Evolutionary conservation across 345 rosid genomes (phyloP), one percentile per base, ranked within the genome.

Genomic region (Clarkia xantiana): DNA sequence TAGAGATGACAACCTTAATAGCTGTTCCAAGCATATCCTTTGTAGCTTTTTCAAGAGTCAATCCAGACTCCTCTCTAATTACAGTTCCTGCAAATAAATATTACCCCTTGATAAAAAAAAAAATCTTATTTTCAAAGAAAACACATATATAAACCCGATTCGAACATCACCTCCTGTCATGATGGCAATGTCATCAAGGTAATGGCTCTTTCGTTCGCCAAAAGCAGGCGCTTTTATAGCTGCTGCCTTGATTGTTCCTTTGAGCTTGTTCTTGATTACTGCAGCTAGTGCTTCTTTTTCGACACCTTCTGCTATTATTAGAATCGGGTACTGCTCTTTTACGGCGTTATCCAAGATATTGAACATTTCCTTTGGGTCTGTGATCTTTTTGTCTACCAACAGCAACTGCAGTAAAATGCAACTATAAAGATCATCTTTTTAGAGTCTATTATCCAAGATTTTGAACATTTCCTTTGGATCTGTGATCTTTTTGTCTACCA

Each of bases 221-320:
- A 82, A 85, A 15, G 95, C 71, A 45, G 97, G 95, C 68, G 94
- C 88, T 72, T 83, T 81, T 42, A 86, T 72, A 45, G 94, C 97
- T 53, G 80, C 97, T 18, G 66, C 94, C 71, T 77, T 83, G 57
- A 86, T 46, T 56, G 66, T 70, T 59, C 97, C 91, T 71, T 62
- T 79, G 47, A 81, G 88, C 61, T 86, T 90, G 76, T 86, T 90
- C 73, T 80, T 79, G 46, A 86, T 77, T 34, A 90, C 61, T 11
- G 78, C 81, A 77, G 94, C 84, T 51, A 86, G 75, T 56, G 97
- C 97, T 51, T 76, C 88, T 58, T 68, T 63, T 58, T 77, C 97
- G 11, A 86, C 71, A 13, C 67, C 78, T 70, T 90, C 95, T 0
- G 97, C 86, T 55, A 86, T 71, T 56, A 90, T 74, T 62, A 86